Evolutionary conservation across 192 early-diverging fungal genomes (phyloP), one percentile per base, ranked within the genome.

Genomic region (Podila minutissima): DNA sequence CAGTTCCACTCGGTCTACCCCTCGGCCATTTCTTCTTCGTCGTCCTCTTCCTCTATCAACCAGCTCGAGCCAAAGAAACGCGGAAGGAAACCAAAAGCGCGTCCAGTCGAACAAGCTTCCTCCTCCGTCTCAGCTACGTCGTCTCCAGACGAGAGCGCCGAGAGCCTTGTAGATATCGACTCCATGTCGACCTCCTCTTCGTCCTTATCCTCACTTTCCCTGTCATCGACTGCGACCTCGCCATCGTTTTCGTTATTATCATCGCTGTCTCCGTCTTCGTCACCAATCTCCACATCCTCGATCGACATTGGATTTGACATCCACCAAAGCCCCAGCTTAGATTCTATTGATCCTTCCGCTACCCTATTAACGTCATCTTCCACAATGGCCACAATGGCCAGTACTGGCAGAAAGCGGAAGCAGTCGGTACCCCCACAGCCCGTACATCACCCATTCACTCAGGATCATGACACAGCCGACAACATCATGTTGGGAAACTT

Each of bases 71-170:
- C 17, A 20, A 66, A 62, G 28, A 76, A 70, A 26, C 67, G 63
- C 31, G 57, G 55, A 24, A 69, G 59, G 29, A 78, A 71, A 41
- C 64, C 75, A 66, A 71, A 63, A 48, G 33, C 62, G 35, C 19
- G n/a, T 60, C 53, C 11, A 49, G 22, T 49, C 22, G 26, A 37
- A n/a, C 20, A 64, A 5, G 38, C 62, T 33, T 19, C 17, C n/a
- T 19, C 17, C n/a, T 10, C 53, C 24, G 24, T 55, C 53, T 4
- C 53, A 17, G n/a, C 12, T 13, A 46, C 53, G 20, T 55, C 53
- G 2, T 55, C 53, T 55, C 53, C 20, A 55, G 53, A 9, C 24
- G 53, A 55, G 24, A 55, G 24, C 24, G 24, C 20, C 1, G 53
- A 55, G 53, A 26, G 20, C 53, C 20, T 55, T 26, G 24, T 55